Evolutionary conservation across 805 yeast genomes (phyloP), one percentile per base, ranked within the genome.

Genomic region (Jamesozyma hellenica): DNA sequence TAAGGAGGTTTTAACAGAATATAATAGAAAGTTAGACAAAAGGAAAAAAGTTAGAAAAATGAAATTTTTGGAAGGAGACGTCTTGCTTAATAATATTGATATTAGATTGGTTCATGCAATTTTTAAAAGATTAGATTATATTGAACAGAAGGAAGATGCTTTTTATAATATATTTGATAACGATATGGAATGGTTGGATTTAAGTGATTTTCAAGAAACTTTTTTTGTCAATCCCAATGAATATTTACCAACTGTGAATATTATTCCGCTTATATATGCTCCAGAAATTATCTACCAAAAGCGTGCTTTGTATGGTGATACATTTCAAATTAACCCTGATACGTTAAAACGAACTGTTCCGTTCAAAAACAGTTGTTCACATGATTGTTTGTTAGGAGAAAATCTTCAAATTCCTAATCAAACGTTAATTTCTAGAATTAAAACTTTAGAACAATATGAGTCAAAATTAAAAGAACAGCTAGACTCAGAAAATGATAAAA

Each of bases 281-380:
- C 83, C 90, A 4, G 64, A 75, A 33, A 79, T 87, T 53, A 66
- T 79, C 3, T 88, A 84, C 55, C 63, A 72, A 44, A 68, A 90
- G 36, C 77, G 80, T 45, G 77, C 85, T 2, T 69, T 67, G 38
- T 67, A 71, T 44, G 70, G 67, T 2, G 65, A 66, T 31, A 60
- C 53, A 39, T 61, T 52, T 40, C 70, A 67, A 40, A 46, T 64
- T n/a, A 65, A 65, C 45, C 53, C 56, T n/a, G 55, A 54, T 10
- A 60, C 66, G 2, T 60, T 56, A 28, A 48, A 57, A 46, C 56
- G 41, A 39, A 53, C 64, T 7, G 46, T 41, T 19, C 77, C 77
- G 17, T 77, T 77, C 55, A 75, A 75, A 2, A 53, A 67, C 35
- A 73, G 71, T 46, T 52, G 65, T 0, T 74, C 82, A 5, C 95